Conservation (phyloP, 2,329 filamentous ascomycete species). For the Blastomyces percursus region DNA sequence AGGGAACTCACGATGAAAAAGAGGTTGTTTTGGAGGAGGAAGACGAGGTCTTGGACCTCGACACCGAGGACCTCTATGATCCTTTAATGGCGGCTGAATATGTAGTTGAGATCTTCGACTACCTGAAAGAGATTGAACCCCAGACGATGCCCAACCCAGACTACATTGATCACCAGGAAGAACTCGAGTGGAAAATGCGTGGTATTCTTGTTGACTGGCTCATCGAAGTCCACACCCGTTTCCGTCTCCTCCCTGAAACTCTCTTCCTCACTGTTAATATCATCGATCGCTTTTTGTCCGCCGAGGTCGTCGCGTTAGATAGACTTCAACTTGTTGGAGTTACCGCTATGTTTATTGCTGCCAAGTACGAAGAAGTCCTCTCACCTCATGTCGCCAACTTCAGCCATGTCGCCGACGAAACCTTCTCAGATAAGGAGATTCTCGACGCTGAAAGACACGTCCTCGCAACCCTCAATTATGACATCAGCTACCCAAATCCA, state of each 20-base stretch:
- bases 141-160: constrained; percentile 62
- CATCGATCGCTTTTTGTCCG: constrained; percentile 89
- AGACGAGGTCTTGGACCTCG: constrained; percentile 48
- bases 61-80: constrained; percentile 80
- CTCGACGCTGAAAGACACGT: constrained; percentile 95
- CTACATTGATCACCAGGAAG: constrained; percentile 93
- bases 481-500: constrained; percentile 96
- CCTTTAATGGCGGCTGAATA: constrained; percentile 98
- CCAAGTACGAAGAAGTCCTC: constrained; percentile 96
- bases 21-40: constrained; percentile 33
- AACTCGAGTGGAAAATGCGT: constrained; percentile 98
- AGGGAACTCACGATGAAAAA: constrained; percentile 8
- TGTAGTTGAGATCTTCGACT: constrained; percentile 85
- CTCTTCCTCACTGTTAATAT: constrained; percentile 93
- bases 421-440: constrained; percentile 90
- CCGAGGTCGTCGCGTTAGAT: constrained; percentile 89
- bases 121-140: constrained; percentile 83
- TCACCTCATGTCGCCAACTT: constrained; percentile 97
- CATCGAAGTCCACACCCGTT: constrained; percentile 87
- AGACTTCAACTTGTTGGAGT: constrained; percentile 97
- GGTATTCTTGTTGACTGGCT: constrained; percentile 97
- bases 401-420: constrained; percentile 90
- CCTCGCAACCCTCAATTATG: constrained; percentile 81
- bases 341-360: constrained; percentile 87
- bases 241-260: constrained; percentile 84